These are phyloP conservation scores for Jaltomata sinuosa DNA, from an alignment of 257 asterid genomes.

Conservation along the genomic window DNA sequence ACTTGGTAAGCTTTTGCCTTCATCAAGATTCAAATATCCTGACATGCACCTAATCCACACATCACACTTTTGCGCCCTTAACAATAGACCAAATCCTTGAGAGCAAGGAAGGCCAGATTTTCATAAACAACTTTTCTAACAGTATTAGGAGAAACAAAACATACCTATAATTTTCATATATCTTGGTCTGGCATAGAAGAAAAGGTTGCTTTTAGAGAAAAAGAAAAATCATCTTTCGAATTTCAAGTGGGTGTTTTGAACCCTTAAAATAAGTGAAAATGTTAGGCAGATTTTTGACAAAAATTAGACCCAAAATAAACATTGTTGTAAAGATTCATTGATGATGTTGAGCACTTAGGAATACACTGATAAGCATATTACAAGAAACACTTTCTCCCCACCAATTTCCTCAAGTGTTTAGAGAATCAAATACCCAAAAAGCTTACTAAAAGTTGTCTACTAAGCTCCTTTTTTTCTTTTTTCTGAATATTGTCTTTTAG, in stretches of 20 bases:
- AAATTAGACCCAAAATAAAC: constrained; percentile 6
- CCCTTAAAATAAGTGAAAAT: constrained; percentile 22
- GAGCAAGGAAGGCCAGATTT: neutral
- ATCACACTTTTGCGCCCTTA: neutral
- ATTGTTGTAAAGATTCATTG: constrained; percentile 15
- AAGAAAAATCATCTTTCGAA: neutral
- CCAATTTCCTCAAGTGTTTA: constrained; percentile 3
- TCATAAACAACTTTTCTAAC: neutral
- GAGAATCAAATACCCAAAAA: constrained; percentile 1
- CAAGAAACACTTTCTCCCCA: constrained; percentile 24
- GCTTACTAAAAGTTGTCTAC: neutral
- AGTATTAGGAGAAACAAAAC: neutral
- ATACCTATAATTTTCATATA: neutral
- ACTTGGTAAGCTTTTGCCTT: neutral
- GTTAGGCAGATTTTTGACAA: constrained; percentile 35
- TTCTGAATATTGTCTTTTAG: neutral
- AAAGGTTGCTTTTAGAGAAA: neutral
- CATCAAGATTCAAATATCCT: neutral
- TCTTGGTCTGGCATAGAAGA: neutral
- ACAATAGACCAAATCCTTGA: neutral
- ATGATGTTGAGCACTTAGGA: constrained; percentile 26
- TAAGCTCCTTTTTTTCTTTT: neutral
- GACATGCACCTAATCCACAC: neutral
- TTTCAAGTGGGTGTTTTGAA: constrained; percentile 12
- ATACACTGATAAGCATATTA: constrained; percentile 19